Conservation (phyloP, 2,329 filamentous ascomycete genomes). For the Diaporthe helianthi region DNA sequence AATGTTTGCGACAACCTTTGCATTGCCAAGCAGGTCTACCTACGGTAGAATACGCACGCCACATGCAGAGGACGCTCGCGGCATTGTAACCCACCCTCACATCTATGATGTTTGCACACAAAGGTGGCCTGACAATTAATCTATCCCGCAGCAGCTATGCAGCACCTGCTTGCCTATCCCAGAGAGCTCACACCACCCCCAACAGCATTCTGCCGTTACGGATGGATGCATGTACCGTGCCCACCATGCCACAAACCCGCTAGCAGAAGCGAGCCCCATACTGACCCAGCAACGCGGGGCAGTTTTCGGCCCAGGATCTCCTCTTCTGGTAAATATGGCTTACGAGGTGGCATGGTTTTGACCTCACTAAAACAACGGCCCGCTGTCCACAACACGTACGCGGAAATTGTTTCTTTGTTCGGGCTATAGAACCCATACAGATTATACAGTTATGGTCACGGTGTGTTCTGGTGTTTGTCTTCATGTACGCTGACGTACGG, state of each 20-base stretch:
- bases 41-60: too few relatives aligned
- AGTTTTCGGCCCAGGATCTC: conserved; percentile 1
- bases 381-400: not conserved
- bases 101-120: not conserved
- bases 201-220: not conserved
- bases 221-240: conserved; percentile 21
- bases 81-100: conserved; percentile 10
- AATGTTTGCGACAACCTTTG: not conserved
- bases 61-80: not conserved
- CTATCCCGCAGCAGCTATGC: conserved; percentile 9
- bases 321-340: conserved; percentile 5
- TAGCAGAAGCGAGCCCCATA: not conserved
- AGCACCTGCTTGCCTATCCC: conserved; percentile 1
- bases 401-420: not conserved
- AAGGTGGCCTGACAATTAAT: conserved; percentile 16
- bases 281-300: conserved; percentile 1
- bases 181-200: conserved; percentile 7
- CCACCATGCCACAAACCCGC: not conserved
- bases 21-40: not conserved
- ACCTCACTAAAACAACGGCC: not conserved
- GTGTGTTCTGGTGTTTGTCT: too few relatives aligned
- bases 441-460: not conserved
- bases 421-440: not conserved
- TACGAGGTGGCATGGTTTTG: conserved; percentile 4
- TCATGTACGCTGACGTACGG: not conserved